Percentiles rank a stretch among this genome's conserved stretches.
These are phyloP conservation scores for Colletotrichum agaves DNA, from an alignment of 2,329 filamentous ascomycete genomes.

Conservation along the genomic window DNA sequence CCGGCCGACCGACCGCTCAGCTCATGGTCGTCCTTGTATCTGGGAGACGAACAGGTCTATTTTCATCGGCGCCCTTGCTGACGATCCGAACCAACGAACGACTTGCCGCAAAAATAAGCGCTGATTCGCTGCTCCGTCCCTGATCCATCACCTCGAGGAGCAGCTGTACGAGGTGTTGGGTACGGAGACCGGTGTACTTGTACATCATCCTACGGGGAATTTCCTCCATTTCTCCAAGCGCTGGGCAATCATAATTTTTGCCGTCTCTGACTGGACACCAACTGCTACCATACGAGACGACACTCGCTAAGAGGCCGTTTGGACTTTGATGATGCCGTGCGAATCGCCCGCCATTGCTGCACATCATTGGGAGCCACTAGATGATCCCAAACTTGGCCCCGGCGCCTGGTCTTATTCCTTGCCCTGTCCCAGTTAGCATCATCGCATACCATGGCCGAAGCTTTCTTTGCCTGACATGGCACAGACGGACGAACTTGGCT, in stretches of 20 bases:
- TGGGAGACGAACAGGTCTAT: constrained; percentile 6
- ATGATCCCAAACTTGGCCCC: constrained; percentile 32
- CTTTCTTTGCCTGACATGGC: constrained; percentile 30
- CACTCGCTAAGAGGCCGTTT: constrained; percentile 21
- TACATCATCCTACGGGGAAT: constrained; percentile 11
- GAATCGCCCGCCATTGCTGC: constrained; percentile 37
- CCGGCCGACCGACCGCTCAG: background rate
- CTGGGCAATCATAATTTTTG: constrained; percentile 12
- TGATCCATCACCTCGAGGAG: constrained; percentile 24
- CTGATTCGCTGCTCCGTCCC: constrained; percentile 30
- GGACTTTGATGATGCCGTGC: constrained; percentile 33
- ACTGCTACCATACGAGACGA: constrained; percentile 15
- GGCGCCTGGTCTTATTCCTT: constrained; percentile 16
- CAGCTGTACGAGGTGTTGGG: background rate
- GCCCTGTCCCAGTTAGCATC: constrained; percentile 25
- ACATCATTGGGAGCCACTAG: constrained; percentile 36
- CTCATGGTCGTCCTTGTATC: background rate
- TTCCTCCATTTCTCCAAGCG: constrained; percentile 6
- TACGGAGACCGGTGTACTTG: constrained; percentile 11
- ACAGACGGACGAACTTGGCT: constrained; percentile 22
- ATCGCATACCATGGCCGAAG: constrained; percentile 23
- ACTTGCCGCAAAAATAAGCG: background rate
- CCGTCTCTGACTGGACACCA: constrained; percentile 23
- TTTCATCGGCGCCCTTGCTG: constrained; percentile 25
- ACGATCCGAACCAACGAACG: constrained; percentile 22